Evolutionary conservation across 2,329 filamentous ascomycete species (phyloP).

Genomic region (Escovopsis weberi): DNA sequence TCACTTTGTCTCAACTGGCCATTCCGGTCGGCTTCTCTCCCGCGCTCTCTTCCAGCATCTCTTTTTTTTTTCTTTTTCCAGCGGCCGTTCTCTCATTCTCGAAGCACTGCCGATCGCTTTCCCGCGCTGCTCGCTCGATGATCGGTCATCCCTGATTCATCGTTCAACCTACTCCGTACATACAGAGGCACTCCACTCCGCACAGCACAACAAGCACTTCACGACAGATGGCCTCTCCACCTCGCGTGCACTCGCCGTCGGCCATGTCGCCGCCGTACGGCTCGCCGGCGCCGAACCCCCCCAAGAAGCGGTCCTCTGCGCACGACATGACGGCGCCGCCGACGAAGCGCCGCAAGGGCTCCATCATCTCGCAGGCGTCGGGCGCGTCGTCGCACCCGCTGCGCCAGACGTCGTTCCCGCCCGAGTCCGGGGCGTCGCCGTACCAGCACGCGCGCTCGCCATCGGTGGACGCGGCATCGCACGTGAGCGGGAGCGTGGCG

Average conservation of each 20-base stretch:
- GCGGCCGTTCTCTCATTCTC: no score
- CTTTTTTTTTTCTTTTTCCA: no score
- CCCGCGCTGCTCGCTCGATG: no score
- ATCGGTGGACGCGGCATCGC: conserved; percentile 44
- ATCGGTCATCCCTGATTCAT: no score
- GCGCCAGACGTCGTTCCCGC: conserved; percentile 69
- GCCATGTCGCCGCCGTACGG: conserved; percentile 41
- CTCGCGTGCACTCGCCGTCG: conserved; percentile 32
- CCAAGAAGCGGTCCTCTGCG: conserved; percentile 40
- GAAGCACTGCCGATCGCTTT: no score
- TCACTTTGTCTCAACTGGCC: no score
- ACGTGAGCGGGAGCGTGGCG: conserved; percentile 47
- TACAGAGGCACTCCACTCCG: no score
- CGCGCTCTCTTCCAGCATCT: no score
- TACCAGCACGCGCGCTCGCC: conserved; percentile 42
- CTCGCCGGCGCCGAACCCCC: conserved; percentile 28
- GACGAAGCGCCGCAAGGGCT: conserved; percentile 58
- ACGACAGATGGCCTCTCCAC: conserved; percentile 39
- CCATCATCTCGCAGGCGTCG: conserved; percentile 42
- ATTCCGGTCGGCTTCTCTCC: no score
- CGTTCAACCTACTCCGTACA: no score
- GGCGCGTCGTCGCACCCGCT: conserved; percentile 45
- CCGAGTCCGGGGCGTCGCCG: conserved; percentile 37
- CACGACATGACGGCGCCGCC: conserved; percentile 36
- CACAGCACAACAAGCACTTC: no score